Percentiles rank a stretch among this genome's conserved stretches.
phyloP scores from a whole-genome alignment of 2,329 filamentous ascomycete species.

The Colletotrichum musicola region DNA sequence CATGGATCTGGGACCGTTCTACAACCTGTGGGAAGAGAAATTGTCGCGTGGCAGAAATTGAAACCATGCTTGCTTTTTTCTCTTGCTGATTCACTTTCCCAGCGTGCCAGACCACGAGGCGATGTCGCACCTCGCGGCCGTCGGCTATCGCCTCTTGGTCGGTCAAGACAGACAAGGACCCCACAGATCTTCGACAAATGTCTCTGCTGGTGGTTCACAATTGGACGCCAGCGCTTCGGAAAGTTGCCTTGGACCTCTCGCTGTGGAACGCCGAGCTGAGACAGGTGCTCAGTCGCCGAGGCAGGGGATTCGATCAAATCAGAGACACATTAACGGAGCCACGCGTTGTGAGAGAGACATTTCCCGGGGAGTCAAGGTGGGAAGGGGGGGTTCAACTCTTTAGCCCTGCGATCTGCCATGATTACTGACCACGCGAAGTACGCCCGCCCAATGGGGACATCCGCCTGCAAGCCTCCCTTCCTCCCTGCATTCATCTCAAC shows the following conservation, averaged over 20 bases:
- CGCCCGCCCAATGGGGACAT: conserved; percentile 6
- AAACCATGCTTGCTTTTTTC: not conserved
- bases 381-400: not conserved
- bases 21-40: not conserved
- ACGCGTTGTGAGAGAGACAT: conserved; percentile 21
- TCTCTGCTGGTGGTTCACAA: conserved; percentile 4
- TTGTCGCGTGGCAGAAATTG: conserved; percentile 35
- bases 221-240: conserved; percentile 26
- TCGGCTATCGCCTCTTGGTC: conserved; percentile 22
- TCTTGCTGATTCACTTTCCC: conserved; percentile 15
- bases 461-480: conserved; percentile 22
- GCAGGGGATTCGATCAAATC: conserved; percentile 26
- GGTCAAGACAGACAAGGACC: conserved; percentile 16
- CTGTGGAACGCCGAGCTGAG: conserved; percentile 24
- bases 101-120: conserved; percentile 38
- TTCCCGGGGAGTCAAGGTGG: not conserved
- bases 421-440: conserved; percentile 8
- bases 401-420: conserved; percentile 22
- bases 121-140: conserved; percentile 18
- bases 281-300: conserved; percentile 11
- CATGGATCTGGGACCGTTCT: conserved; percentile 4
- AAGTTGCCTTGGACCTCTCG: conserved; percentile 22
- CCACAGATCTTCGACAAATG: conserved; percentile 22
- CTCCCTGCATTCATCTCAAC: conserved; percentile 37
- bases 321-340: conserved; percentile 24